phyloP scores from a whole-genome alignment of 805 yeast species.

The Metschnikowia kofuensis region DNA sequence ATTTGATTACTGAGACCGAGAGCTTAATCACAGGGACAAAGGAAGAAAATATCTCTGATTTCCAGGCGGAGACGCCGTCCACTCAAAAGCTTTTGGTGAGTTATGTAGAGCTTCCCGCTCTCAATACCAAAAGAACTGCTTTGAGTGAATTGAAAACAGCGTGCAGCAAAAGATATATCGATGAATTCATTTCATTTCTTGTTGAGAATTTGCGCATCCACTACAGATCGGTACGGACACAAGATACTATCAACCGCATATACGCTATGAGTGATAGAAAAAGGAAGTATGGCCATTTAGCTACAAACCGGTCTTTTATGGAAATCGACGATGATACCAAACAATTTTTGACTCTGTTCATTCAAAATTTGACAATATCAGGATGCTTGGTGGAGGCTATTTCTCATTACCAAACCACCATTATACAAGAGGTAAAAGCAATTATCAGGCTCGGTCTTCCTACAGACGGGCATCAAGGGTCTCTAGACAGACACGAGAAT shows the following conservation, averaged over 20 bases:
- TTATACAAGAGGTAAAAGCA: constrained; percentile 68
- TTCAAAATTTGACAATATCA: constrained; percentile 59
- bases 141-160: constrained; percentile 55
- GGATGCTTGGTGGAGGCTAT: constrained; percentile 63
- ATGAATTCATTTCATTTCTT: constrained; percentile 53
- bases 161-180: constrained; percentile 67
- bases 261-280: constrained; percentile 25
- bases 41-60: constrained; percentile 15
- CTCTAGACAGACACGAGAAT: not conserved
- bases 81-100: constrained; percentile 37
- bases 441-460: constrained; percentile 49
- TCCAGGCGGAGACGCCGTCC: constrained; percentile 15
- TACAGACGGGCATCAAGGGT: not conserved
- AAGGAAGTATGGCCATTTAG: constrained; percentile 16
- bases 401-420: constrained; percentile 60
- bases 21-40: constrained; percentile 50
- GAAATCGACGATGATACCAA: constrained; percentile 41
- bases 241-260: constrained; percentile 53
- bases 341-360: constrained; percentile 40
- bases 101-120: constrained; percentile 47
- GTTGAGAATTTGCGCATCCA: constrained; percentile 61
- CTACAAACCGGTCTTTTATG: constrained; percentile 35
- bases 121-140: constrained; percentile 48
- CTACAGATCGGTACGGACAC: constrained; percentile 45
- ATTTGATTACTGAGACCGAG: constrained; percentile 56